phyloP scores from a whole-genome alignment of 108 stramenopile genomes.

The Bacterosira constricta region DNA sequence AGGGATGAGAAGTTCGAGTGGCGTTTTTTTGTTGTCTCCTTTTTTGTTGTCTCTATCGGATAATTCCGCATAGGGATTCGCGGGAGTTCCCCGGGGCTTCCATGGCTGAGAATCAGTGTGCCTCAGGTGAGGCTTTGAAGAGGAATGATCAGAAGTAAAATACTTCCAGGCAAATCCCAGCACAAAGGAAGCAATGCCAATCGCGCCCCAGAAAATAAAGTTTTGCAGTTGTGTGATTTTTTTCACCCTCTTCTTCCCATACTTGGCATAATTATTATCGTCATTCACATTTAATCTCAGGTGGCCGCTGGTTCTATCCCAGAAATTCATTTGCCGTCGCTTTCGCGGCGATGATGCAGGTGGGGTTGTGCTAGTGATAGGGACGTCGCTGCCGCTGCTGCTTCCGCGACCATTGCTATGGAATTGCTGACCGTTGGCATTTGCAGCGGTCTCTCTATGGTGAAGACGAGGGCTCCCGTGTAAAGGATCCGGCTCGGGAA shows the following conservation, averaged over 20 bases:
- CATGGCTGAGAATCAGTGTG: too few relatives aligned
- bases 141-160: too few relatives aligned
- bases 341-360: not conserved
- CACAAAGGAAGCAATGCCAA: not conserved
- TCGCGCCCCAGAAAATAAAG: not conserved
- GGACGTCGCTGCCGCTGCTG: not conserved
- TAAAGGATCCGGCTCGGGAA: too few relatives aligned
- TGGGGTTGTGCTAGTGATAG: not conserved
- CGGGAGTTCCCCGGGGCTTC: too few relatives aligned
- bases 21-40: too few relatives aligned
- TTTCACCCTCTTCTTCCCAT: constrained; percentile 11
- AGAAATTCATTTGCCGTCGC: not conserved
- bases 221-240: not conserved
- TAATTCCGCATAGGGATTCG: too few relatives aligned
- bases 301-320: not conserved
- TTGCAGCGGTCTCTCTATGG: not conserved
- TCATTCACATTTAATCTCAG: not conserved
- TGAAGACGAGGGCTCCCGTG: too few relatives aligned
- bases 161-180: not conserved
- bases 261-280: constrained; percentile 26
- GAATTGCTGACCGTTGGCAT: not conserved
- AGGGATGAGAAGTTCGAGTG: not conserved
- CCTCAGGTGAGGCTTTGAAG: not conserved
- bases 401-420: not conserved
- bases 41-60: too few relatives aligned